Evolutionary conservation across 306 rosid species (phyloP).

Genomic region (Lagenaria siceraria): DNA sequence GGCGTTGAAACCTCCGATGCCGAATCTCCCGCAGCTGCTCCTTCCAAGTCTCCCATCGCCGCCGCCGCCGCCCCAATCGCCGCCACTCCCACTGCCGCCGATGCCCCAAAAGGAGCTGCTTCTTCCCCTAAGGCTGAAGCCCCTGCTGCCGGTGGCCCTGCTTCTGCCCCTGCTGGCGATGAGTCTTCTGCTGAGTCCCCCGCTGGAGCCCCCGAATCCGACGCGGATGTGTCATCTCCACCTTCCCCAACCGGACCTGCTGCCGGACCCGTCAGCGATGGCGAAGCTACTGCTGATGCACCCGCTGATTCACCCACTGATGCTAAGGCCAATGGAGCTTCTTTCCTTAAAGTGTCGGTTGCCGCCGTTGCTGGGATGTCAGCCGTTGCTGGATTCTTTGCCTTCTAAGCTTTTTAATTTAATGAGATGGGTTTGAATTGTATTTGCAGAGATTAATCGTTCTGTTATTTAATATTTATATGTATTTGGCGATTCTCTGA

Average conservation of each 20-base stretch:
- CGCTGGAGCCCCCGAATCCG: not conserved
- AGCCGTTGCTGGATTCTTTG: constrained; percentile 2
- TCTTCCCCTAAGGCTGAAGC: not conserved
- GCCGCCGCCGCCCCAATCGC: not conserved
- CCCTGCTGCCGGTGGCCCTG: not conserved
- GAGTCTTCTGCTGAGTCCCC: not conserved
- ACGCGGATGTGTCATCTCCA: constrained; percentile 26
- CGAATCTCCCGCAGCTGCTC: constrained; percentile 17
- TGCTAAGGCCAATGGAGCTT: not conserved
- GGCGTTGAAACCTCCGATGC: not conserved
- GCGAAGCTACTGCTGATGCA: not conserved
- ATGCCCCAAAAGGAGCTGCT: not conserved
- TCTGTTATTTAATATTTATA: not conserved
- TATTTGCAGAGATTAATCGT: not conserved
- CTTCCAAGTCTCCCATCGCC: not conserved
- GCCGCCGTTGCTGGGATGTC: not conserved
- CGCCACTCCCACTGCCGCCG: not conserved
- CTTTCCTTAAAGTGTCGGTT: not conserved
- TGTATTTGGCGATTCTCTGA: not conserved
- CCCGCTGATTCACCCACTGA: not conserved
- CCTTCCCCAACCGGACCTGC: constrained; percentile 34
- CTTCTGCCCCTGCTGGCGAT: not conserved
- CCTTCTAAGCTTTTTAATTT: constrained; percentile 12
- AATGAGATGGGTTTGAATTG: not conserved
- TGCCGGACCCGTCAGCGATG: not conserved